Evolutionary conservation across 2,329 filamentous ascomycete genomes (phyloP), one percentile per base, ranked within the genome.

Genomic region (Rutstroemia sp.): DNA sequence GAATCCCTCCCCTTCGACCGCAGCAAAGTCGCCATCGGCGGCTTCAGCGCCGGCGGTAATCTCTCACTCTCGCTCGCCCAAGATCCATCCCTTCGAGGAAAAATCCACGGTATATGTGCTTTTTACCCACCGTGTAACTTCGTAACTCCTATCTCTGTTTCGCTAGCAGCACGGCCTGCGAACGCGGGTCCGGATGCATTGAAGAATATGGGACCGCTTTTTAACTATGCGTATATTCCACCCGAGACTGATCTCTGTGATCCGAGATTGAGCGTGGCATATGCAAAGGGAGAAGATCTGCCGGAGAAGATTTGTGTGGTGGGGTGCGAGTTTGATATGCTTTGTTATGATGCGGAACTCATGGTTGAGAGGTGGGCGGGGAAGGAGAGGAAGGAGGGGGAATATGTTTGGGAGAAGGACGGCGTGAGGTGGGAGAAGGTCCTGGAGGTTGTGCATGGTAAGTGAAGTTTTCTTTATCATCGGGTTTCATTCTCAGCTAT

Each of bases 11-110:
- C 74, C 3, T 71, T 80, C 58, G 75, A 80, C 64, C 55, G 59
- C 4, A 34, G 57, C 2, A 67, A 67, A 42, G 69, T 79, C 10
- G 72, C 72, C 0, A 59, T 80, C 0, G 72, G 68, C 2, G 78
- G 78, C 16, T 80, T 76, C 65, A 76, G 73, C 17, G 77, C 78
- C 0, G 78, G 79, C 17, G 78, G 73, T 1, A 79, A 77, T 63
- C 68, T 80, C 0, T 65, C 73, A 0, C 68, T 80, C 1, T 65
- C 70, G 1, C 72, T 71, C 0, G 63, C 71, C 12, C 75, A 78
- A 60, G 62, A 73, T 9, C 66, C 70, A 0, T 38, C 30, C 17
- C 60, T 78, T 19, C 49, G 47, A 40, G 56, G 53, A 4, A 54
- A 49, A 19, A 57, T 74, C 9, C 57, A 63, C 5, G 75, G 73